Evolutionary conservation across 2,329 filamentous ascomycete genomes (phyloP), one percentile per base, ranked within the genome.

Genomic region (Colletotrichum lentis): DNA sequence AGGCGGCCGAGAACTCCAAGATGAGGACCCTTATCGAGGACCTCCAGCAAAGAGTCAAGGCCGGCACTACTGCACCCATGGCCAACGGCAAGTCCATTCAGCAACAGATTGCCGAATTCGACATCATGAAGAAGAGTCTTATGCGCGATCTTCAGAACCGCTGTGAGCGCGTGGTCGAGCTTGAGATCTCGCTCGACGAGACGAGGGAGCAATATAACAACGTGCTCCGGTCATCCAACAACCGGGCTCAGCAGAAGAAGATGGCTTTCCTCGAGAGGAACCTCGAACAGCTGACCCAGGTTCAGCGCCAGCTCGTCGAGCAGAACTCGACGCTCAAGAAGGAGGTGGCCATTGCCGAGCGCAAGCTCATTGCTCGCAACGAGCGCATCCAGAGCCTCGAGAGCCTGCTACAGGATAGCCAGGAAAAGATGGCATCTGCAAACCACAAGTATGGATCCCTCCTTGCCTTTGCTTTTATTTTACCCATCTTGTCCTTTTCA

Each of bases 141-240:
- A 99, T 99, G 96, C 92, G 96, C 66, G 96, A 99, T 80, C 84
- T 99, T 72, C 96, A 99, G 81, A 98, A 99, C 84, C 91, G 96
- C 70, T 99, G 96, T 80, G 96, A 99, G 83, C 91, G 96, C 72
- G 94, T 99, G 41, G 96, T 99, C 20, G 96, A 99, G 84, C 89
- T 99, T 35, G 96, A 99, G 80, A 99, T 99, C 75, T 97, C 93
- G 43, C 87, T 99, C 58, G 96, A 99, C 77, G 94, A 97, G 84
- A 97, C 96, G 0, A 89, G 96, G 64, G 96, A 99, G 83, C 96
- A 99, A 82, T 99, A 99, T 83, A 98, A 99, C 85, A 97, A 97
- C 75, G 96, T 99, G 69, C 87, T 99, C 67, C 91, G 95, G 64
- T 96, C 93, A 57, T 97, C 93, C 73, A 99, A 99, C 85, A 98